A percentile compares a stretch with the other conserved stretches of the same genome.
Evolutionary conservation across 768 basidiomycete species (phyloP).

Genomic region (Naganishia friedmannii): DNA sequence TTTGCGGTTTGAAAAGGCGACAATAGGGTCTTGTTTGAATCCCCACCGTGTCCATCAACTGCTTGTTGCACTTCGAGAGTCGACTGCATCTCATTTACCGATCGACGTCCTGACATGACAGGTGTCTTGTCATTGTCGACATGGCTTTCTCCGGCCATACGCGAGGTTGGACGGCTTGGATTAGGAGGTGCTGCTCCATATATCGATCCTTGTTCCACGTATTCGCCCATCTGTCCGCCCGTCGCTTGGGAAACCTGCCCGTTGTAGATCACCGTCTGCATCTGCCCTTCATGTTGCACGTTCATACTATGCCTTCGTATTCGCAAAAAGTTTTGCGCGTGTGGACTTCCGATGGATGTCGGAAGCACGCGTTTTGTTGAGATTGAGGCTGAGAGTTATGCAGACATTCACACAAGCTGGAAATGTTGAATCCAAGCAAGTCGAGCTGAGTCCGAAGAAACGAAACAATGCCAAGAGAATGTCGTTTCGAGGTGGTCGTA

Average conservation of each 20-base stretch:
- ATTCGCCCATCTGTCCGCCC: conserved; percentile 12
- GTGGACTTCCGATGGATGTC: not conserved
- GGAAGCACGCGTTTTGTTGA: not conserved
- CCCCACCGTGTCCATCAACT: not conserved
- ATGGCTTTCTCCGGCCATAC: not conserved
- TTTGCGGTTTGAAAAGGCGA: conserved; percentile 23
- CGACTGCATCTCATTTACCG: conserved; percentile 13
- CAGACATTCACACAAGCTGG: conserved; percentile 3
- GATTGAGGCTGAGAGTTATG: not conserved
- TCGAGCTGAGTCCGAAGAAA: not conserved
- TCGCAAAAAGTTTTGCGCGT: not conserved
- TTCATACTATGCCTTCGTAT: not conserved
- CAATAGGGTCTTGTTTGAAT: not conserved
- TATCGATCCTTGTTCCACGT: conserved; percentile 14
- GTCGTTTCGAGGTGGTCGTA: not conserved
- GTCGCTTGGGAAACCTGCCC: conserved; percentile 9
- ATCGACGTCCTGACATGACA: conserved; percentile 15
- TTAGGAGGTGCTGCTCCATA: not conserved
- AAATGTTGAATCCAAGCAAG: conserved; percentile 1
- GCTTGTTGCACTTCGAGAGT: conserved; percentile 8
- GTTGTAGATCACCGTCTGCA: conserved; percentile 19
- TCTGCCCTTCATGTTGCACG: conserved; percentile 9
- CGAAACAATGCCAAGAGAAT: not conserved
- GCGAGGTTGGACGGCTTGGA: conserved; percentile 4
- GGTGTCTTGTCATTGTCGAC: conserved; percentile 27